Evolutionary conservation across 306 rosid genomes (phyloP).

Genomic region (Ormosia semicastrata): DNA sequence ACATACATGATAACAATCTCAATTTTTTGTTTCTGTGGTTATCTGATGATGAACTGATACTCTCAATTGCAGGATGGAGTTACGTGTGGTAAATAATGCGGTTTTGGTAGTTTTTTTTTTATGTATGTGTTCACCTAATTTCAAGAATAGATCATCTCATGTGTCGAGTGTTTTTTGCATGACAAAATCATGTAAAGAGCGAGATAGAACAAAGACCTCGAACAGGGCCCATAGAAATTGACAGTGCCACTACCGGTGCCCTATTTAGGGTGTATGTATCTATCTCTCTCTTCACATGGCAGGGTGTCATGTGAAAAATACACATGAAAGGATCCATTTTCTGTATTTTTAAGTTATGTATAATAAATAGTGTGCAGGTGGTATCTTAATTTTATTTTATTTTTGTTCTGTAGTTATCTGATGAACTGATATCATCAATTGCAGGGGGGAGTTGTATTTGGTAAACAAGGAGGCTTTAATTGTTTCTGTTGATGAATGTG

Average conservation of each 20-base stretch:
- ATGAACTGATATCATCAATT: not conserved
- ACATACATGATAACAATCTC: constrained; percentile 11
- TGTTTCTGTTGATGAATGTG: not conserved
- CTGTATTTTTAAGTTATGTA: not conserved
- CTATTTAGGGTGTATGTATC: not conserved
- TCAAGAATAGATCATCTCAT: not conserved
- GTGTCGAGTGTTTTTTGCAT: not conserved
- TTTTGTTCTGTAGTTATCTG: not conserved
- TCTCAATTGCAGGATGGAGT: not conserved
- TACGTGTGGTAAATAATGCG: not conserved
- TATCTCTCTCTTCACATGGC: not conserved
- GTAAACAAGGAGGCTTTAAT: not conserved
- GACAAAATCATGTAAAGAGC: not conserved
- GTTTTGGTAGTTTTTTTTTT: not conserved
- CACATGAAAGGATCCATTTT: not conserved
- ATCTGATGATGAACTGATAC: not conserved
- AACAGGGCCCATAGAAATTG: not conserved
- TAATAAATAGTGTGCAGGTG: no score
- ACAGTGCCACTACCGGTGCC: not conserved
- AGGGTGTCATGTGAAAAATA: not conserved
- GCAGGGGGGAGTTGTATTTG: not conserved
- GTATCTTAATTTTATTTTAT: not conserved
- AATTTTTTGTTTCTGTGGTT: not conserved
- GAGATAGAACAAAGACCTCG: not conserved
- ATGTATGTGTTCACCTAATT: not conserved